Evolutionary conservation across 805 yeast genomes (phyloP).

Genomic region (Ogataea neopini): DNA sequence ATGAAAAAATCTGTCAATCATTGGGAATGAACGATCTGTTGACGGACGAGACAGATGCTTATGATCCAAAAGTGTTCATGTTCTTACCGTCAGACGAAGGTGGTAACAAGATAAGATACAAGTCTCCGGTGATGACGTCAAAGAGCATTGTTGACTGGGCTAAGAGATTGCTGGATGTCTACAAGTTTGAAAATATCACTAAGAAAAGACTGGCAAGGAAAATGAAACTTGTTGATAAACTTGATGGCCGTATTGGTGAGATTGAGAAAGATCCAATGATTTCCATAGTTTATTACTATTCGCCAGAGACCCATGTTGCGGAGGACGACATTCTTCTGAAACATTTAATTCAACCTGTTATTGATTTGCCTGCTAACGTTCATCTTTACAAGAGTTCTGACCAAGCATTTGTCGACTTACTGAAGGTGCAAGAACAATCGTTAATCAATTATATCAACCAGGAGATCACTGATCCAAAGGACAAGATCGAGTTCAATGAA

Average conservation of each 20-base stretch:
- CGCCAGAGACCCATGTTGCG: constrained; percentile 47
- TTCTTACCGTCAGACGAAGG: constrained; percentile 55
- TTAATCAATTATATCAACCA: constrained; percentile 47
- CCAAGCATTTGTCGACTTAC: constrained; percentile 37
- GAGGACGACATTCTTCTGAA: constrained; percentile 68
- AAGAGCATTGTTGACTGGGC: constrained; percentile 46
- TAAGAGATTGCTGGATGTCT: constrained; percentile 46
- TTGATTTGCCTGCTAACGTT: constrained; percentile 56
- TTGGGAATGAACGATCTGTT: constrained; percentile 46
- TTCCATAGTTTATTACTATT: constrained; percentile 55
- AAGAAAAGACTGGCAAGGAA: constrained; percentile 24
- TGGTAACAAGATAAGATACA: constrained; percentile 49
- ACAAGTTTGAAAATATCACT: constrained; percentile 38
- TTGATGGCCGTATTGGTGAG: constrained; percentile 25
- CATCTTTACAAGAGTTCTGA: constrained; percentile 55
- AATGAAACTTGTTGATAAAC: constrained; percentile 18
- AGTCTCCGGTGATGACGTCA: constrained; percentile 20
- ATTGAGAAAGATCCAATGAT: constrained; percentile 42
- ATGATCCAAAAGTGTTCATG: constrained; percentile 30
- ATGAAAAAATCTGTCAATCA: constrained; percentile 51
- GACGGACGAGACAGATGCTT: constrained; percentile 5
- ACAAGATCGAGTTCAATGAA: constrained; percentile 39
- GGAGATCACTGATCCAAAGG: constrained; percentile 20
- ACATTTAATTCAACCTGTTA: constrained; percentile 58
- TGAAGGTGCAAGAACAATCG: constrained; percentile 42